These are phyloP conservation scores for Fomitopsis palustris DNA, from an alignment of 1,284 basidiomycete genomes.

Conservation along the genomic window DNA sequence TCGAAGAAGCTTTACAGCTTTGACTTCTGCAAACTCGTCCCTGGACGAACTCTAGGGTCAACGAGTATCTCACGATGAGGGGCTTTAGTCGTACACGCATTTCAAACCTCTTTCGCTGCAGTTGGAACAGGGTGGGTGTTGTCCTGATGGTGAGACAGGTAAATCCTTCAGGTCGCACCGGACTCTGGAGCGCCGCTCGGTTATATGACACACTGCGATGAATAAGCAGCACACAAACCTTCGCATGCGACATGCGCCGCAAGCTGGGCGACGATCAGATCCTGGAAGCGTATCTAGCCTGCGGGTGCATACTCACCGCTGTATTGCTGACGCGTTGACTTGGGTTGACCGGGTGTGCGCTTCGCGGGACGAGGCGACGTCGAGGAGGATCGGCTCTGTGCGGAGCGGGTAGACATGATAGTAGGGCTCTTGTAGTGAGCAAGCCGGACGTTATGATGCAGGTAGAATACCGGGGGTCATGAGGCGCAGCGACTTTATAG, in stretches of 20 bases:
- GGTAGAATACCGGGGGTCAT: constrained; percentile 9
- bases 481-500: constrained; percentile 12
- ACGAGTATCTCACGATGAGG: background rate
- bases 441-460: constrained; percentile 9
- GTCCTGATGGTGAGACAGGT: constrained; percentile 41
- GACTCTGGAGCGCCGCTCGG: constrained; percentile 44
- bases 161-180: constrained; percentile 80
- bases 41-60: constrained; percentile 35
- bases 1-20: constrained; percentile 80
- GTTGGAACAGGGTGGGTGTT: constrained; percentile 74
- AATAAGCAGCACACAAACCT: constrained; percentile 40
- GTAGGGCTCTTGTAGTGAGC: constrained; percentile 1
- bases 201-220: constrained; percentile 6
- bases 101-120: constrained; percentile 83
- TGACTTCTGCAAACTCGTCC: constrained; percentile 85
- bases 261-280: constrained; percentile 51
- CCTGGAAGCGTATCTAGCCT: constrained; percentile 7
- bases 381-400: constrained; percentile 18
- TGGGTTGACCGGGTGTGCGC: constrained; percentile 19
- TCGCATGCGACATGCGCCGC: constrained; percentile 86
- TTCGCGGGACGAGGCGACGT: constrained; percentile 21
- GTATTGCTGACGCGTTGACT: constrained; percentile 25
- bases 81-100: constrained; percentile 61
- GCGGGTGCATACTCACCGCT: constrained; percentile 34
- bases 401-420: constrained; percentile 46